Conservation (phyloP, 2,329 filamentous ascomycete species). For the Xylaria sp. region DNA sequence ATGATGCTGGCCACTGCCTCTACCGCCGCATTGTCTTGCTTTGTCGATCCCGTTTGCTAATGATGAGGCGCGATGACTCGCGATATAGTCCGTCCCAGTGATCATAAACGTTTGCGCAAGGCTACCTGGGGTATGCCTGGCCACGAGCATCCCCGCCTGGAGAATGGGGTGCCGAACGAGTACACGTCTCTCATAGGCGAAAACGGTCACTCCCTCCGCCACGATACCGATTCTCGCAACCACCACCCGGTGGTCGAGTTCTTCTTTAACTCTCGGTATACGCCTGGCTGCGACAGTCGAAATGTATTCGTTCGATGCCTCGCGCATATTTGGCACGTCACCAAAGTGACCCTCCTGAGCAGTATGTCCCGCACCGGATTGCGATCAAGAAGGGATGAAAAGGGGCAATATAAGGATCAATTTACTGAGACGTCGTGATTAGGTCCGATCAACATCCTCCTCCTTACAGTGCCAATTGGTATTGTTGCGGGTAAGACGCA, state of each 20-base stretch:
- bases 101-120: slow-evolving; percentile 25
- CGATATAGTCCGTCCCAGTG: slow-evolving; percentile 29
- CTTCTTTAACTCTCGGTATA: slow-evolving; percentile 46
- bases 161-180: slow-evolving; percentile 29
- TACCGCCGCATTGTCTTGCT: not conserved
- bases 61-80: slow-evolving; percentile 27
- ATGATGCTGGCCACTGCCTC: slow-evolving; percentile 5
- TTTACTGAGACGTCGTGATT: slow-evolving; percentile 16
- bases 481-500: slow-evolving; percentile 58
- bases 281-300: slow-evolving; percentile 47
- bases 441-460: slow-evolving; percentile 63
- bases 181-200: slow-evolving; percentile 25
- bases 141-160: slow-evolving; percentile 7
- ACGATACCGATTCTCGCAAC: slow-evolving; percentile 23
- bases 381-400: not conserved
- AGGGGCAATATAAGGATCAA: not conserved
- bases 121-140: slow-evolving; percentile 16
- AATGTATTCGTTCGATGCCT: slow-evolving; percentile 42
- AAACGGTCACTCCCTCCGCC: slow-evolving; percentile 6
- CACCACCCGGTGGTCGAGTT: slow-evolving; percentile 36
- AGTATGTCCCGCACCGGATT: slow-evolving; percentile 40
- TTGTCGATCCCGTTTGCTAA: slow-evolving; percentile 23
- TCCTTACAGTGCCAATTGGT: slow-evolving; percentile 69
- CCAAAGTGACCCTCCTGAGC: slow-evolving; percentile 53
- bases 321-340: slow-evolving; percentile 49